Percentiles rank a stretch among this genome's conserved stretches.
Conservation (phyloP, 2,329 filamentous ascomycete species). For the Geosmithia morbida region DNA sequence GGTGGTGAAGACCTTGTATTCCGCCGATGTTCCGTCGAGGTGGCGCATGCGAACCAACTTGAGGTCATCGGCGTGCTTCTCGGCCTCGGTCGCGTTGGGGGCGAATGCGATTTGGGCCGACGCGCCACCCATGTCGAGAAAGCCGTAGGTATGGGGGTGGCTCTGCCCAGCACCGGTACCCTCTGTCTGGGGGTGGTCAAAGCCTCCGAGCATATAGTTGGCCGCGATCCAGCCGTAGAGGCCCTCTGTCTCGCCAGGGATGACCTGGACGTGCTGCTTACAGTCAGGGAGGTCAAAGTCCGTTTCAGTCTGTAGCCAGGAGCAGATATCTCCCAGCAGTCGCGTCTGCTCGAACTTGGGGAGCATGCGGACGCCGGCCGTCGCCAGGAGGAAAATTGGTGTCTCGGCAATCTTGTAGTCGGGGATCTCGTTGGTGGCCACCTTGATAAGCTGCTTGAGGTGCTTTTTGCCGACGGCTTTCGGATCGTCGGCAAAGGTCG, state of each 20-base stretch:
- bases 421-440: slow-evolving; percentile 70
- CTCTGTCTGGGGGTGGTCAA: slow-evolving; percentile 50
- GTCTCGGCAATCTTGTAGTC: slow-evolving; percentile 64
- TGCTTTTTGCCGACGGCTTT: slow-evolving; percentile 69
- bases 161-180: slow-evolving; percentile 12
- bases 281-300: slow-evolving; percentile 84
- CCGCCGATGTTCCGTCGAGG: slow-evolving; percentile 59
- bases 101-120: slow-evolving; percentile 97
- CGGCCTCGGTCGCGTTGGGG: slow-evolving; percentile 79
- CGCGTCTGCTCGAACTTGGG: slow-evolving; percentile 56
- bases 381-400: slow-evolving; percentile 88
- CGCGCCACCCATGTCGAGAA: slow-evolving; percentile 95
- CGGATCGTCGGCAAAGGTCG: slow-evolving; percentile 70
- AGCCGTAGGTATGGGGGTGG: slow-evolving; percentile 92
- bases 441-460: slow-evolving; percentile 62
- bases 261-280: slow-evolving; percentile 78
- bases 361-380: slow-evolving; percentile 84
- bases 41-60: slow-evolving; percentile 76
- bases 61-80: slow-evolving; percentile 79
- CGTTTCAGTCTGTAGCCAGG: slow-evolving; percentile 64
- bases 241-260: slow-evolving; percentile 88
- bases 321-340: slow-evolving; percentile 66
- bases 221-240: slow-evolving; percentile 96
- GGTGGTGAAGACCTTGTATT: slow-evolving; percentile 86
- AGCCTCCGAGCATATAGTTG: slow-evolving; percentile 87